Evolutionary conservation across 2,329 filamentous ascomycete genomes (phyloP), one percentile per base, ranked within the genome.

Genomic region (Fusarium buharicum): DNA sequence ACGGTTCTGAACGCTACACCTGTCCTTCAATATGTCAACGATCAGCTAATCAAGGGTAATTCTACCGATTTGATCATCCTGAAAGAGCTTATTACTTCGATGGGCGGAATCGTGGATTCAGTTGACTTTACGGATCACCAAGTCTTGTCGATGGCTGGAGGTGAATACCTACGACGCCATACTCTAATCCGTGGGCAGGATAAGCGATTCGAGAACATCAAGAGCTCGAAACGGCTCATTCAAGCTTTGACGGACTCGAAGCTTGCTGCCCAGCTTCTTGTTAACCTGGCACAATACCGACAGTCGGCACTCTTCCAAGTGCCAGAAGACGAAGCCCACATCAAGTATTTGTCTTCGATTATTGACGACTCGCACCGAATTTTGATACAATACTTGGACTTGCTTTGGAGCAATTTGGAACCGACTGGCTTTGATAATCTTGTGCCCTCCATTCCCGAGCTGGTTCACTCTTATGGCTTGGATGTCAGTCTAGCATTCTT

Each of bases 71-170:
- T 99, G 30, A 92, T 97, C 62, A 91, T 99, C 58, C 80, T 99
- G 37, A 91, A 95, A 72, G 92, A 98, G 71, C 85, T 99, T 58
- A 90, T 98, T 47, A 87, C 88, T 31, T 91, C 91, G 3, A 98
- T 99, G 95, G 92, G 92, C 16, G 96, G 96, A 40, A 93, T 99
- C 57, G 89, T 94, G 12, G 88, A 93, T 4, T 90, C 94, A 58
- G 85, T 89, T 48, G 92, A 93, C 71, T 94, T 97, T 71, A 97
- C 92, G 27, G 94, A 99, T 67, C 81, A 88, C 16, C 93, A 97
- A 76, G 85, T 97, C 24, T 81, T 91, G 61, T 93, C 92, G 13
- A 93, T 99, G 86, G 92, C 91, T 36, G 94, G 93, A 59, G 93
- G 94, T 13, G 87, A 92, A 47, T 80, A 89, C 22, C 81, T 99